Evolutionary conservation across 176 grass and related monocot genomes (phyloP).

Genomic region (Microstegium vimineum): DNA sequence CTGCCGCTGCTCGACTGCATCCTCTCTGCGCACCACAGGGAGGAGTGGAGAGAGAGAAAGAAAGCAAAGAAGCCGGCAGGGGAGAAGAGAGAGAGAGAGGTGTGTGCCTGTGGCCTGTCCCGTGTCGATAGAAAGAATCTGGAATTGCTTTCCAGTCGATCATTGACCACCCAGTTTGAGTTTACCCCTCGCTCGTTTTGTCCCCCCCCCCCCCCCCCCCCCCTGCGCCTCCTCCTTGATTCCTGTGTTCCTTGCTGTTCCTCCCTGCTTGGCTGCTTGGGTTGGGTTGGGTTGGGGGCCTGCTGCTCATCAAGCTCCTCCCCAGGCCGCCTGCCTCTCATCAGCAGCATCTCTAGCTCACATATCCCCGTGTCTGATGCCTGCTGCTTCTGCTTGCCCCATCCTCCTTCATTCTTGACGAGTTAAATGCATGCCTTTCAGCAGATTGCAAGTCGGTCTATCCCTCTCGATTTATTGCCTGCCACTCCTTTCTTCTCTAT

Average conservation of each 20-base stretch:
- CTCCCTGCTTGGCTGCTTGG: neutral
- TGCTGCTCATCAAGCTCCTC: neutral
- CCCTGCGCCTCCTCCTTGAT: slow-evolving; percentile 21
- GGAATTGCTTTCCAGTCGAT: slow-evolving; percentile 41
- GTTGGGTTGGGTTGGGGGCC: no score
- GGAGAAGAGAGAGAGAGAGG: neutral
- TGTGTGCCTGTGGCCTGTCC: neutral
- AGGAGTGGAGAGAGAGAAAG: slow-evolving; percentile 15
- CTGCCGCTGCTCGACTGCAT: neutral
- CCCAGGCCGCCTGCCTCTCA: no score
- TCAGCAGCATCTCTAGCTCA: neutral
- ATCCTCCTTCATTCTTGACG: slow-evolving; percentile 21
- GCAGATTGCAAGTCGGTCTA: neutral
- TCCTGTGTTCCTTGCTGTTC: slow-evolving; percentile 35
- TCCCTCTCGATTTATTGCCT: slow-evolving; percentile 17
- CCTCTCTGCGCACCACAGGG: slow-evolving; percentile 10
- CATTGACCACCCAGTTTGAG: slow-evolving; percentile 43
- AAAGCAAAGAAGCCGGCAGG: neutral
- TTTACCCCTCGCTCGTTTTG: slow-evolving; percentile 19
- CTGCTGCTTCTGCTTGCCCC: neutral
- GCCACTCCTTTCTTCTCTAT: neutral
- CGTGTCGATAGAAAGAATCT: slow-evolving; percentile 10
- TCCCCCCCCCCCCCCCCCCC: slow-evolving; percentile 25
- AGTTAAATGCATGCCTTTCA: slow-evolving; percentile 16
- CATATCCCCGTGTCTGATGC: neutral